Evolutionary conservation across 352 stramenopile species (phyloP).

Genomic region (Globisporangium middletonii): DNA sequence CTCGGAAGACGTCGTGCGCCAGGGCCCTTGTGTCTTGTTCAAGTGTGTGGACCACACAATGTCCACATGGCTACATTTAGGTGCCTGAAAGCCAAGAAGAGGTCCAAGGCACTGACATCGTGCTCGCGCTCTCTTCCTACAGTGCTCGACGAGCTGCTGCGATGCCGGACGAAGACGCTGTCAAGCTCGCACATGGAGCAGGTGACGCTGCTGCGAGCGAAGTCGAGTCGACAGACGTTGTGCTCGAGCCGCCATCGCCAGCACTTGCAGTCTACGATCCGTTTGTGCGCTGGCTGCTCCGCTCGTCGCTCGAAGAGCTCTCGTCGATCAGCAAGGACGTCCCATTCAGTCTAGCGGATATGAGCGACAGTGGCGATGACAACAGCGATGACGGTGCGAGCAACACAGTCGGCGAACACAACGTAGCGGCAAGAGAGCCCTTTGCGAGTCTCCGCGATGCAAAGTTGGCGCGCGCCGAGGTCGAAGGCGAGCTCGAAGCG

Average conservation of each 20-base stretch:
- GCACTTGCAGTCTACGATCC: slow-evolving; percentile 35
- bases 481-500: slow-evolving; percentile 43
- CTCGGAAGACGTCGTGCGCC: too few species aligned
- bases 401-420: not conserved
- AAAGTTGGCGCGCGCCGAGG: slow-evolving; percentile 28
- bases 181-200: not conserved
- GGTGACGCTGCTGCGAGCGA: not conserved
- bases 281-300: slow-evolving; percentile 60
- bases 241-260: slow-evolving; percentile 27
- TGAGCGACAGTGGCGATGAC: not conserved
- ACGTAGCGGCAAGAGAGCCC: not conserved
- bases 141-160: not conserved
- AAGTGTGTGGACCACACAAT: too few species aligned
- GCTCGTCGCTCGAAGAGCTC: slow-evolving; percentile 37
- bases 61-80: too few species aligned
- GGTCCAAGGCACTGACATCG: too few species aligned
- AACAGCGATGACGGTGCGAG: not conserved
- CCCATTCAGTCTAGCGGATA: slow-evolving; percentile 15
- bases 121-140: too few species aligned
- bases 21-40: too few species aligned
- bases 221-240: slow-evolving; percentile 12
- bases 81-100: too few species aligned
- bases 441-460: slow-evolving; percentile 11
- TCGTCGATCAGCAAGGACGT: slow-evolving; percentile 20
- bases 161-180: slow-evolving; percentile 7